These are phyloP conservation scores for Penicillium sclerotigenum DNA, from an alignment of 2,329 filamentous ascomycete species.

Conservation along the genomic window DNA sequence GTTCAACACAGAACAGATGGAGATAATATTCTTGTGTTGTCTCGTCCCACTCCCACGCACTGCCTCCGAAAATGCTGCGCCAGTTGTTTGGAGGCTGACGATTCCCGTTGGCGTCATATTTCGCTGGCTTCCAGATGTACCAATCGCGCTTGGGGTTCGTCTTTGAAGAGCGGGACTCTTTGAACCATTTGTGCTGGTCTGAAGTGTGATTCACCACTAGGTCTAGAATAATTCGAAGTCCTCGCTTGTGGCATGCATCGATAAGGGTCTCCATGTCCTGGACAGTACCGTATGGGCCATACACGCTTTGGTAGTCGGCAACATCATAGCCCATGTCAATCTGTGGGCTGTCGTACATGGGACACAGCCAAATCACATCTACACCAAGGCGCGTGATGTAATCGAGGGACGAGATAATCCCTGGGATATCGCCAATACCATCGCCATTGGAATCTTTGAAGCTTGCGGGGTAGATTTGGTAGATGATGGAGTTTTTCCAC, in stretches of 20 bases:
- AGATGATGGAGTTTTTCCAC: constrained; percentile 41
- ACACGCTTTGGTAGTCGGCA: constrained; percentile 60
- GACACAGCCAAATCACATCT: constrained; percentile 65
- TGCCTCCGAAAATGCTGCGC: constrained; percentile 60
- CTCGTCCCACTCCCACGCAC: constrained; percentile 68
- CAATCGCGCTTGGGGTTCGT: constrained; percentile 62
- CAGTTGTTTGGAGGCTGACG: constrained; percentile 70
- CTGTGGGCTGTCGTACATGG: constrained; percentile 63
- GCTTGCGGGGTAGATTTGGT: constrained; percentile 31
- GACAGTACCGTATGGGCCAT: constrained; percentile 61
- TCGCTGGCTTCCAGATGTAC: constrained; percentile 55
- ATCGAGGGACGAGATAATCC: constrained; percentile 61
- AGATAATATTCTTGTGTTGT: constrained; percentile 68
- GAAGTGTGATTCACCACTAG: constrained; percentile 73
- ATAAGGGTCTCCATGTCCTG: constrained; percentile 60
- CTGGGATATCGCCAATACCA: constrained; percentile 60
- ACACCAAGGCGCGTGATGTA: constrained; percentile 61
- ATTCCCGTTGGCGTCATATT: constrained; percentile 51
- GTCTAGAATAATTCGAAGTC: constrained; percentile 67
- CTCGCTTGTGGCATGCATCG: constrained; percentile 53
- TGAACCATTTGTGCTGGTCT: constrained; percentile 66
- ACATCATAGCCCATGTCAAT: constrained; percentile 69
- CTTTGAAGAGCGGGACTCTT: constrained; percentile 57
- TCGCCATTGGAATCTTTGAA: constrained; percentile 56
- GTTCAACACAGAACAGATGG: constrained; percentile 66